Percentiles rank a stretch among this genome's conserved stretches.
Conservation (phyloP, 2,329 filamentous ascomycete genomes). For the Orbilia brochopaga region DNA sequence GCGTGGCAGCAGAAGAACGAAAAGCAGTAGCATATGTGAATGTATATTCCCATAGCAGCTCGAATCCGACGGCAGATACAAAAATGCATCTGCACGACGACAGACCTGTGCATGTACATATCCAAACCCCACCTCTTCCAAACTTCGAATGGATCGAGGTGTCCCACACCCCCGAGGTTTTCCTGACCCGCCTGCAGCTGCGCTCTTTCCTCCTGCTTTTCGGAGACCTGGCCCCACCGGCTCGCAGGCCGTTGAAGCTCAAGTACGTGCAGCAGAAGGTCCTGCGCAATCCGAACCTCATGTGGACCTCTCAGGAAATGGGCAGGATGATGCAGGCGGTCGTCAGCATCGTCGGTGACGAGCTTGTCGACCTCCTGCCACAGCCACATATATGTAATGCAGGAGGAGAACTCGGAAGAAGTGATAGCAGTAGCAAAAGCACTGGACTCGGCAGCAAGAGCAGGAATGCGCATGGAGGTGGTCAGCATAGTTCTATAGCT, state of each 20-base stretch:
- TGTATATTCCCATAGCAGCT: not conserved
- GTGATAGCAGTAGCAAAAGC: not conserved
- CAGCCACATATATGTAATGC: not conserved
- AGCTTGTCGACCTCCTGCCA: slow-evolving; percentile 11
- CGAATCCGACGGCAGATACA: not conserved
- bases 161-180: slow-evolving; percentile 17
- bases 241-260: slow-evolving; percentile 10
- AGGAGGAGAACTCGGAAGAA: not conserved
- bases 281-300: slow-evolving; percentile 31
- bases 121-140: slow-evolving; percentile 6
- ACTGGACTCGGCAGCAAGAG: not conserved
- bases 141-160: slow-evolving; percentile 42
- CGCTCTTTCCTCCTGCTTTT: slow-evolving; percentile 30
- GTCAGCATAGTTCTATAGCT: too few relatives aligned
- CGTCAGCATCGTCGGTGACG: slow-evolving; percentile 31
- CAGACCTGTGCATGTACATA: too few relatives aligned
- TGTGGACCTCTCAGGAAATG: slow-evolving; percentile 24
- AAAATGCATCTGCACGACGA: too few relatives aligned
- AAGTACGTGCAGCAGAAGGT: slow-evolving; percentile 33
- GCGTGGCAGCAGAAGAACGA: not conserved
- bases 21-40: not conserved
- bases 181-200: slow-evolving; percentile 32
- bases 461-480: not conserved
- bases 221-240: slow-evolving; percentile 20
- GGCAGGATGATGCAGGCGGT: slow-evolving; percentile 22